These are phyloP conservation scores for Hirsutella rhossiliensis DNA, from an alignment of 2,329 filamentous ascomycete genomes.

Conservation along the genomic window DNA sequence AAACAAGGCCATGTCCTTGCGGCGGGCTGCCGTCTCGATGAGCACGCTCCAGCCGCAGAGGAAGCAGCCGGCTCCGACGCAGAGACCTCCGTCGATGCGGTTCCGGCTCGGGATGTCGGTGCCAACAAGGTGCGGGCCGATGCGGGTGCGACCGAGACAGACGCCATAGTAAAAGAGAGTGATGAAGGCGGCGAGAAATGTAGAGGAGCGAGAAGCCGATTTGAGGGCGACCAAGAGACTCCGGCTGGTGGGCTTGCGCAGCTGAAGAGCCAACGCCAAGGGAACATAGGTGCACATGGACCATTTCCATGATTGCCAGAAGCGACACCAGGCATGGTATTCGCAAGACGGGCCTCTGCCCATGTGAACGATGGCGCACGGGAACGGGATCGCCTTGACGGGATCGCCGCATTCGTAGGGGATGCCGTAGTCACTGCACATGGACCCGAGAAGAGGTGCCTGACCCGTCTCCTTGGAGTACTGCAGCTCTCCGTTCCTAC, in stretches of 20 bases:
- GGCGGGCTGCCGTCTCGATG: constrained; percentile 51
- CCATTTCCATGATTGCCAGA: constrained; percentile 58
- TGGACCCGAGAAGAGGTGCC: constrained; percentile 51
- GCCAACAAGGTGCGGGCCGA: constrained; percentile 60
- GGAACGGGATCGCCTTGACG: constrained; percentile 54
- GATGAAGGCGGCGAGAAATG: constrained; percentile 69
- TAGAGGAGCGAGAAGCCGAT: constrained; percentile 57
- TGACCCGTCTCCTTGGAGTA: constrained; percentile 68
- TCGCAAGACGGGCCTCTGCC: constrained; percentile 64
- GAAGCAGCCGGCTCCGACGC: constrained; percentile 58
- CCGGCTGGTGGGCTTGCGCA: constrained; percentile 32
- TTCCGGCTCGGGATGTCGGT: constrained; percentile 33
- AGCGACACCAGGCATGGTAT: constrained; percentile 56
- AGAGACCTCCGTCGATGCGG: constrained; percentile 49
- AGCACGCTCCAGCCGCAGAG: constrained; percentile 77
- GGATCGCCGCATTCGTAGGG: constrained; percentile 66
- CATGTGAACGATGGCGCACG: constrained; percentile 79
- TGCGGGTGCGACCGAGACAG: constrained; percentile 60
- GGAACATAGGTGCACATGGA: constrained; percentile 68
- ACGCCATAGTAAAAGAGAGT: constrained; percentile 76
- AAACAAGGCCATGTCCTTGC: constrained; percentile 69
- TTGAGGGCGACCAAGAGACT: constrained; percentile 39
- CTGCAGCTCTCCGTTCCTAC: constrained; percentile 46
- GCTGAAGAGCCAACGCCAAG: constrained; percentile 54
- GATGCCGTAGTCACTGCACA: constrained; percentile 61